Percentiles rank a stretch among this genome's conserved stretches.
These are phyloP conservation scores for Pseudomonodictys pantanalensis DNA, from an alignment of 495 filamentous ascomycete species.

Conservation along the genomic window DNA sequence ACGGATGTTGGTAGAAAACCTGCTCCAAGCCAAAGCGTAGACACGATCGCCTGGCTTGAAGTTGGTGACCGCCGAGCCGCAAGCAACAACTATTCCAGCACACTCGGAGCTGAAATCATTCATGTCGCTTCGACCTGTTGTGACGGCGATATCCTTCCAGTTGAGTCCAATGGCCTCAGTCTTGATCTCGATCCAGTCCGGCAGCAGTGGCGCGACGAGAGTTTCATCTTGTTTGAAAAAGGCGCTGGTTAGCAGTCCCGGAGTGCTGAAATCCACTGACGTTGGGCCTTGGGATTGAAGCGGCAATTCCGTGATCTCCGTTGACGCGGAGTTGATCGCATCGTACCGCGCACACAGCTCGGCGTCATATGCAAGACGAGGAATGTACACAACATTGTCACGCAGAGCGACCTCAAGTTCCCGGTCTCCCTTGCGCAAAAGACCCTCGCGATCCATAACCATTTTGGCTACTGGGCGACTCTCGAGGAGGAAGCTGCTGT, in stretches of 20 bases:
- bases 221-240: conserved; percentile 15
- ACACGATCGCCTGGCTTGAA: conserved; percentile 43
- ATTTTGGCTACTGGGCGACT: background rate
- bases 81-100: conserved; percentile 7
- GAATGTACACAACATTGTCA: background rate
- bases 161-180: conserved; percentile 21
- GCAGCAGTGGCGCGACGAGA: conserved; percentile 1
- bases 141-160: conserved; percentile 20
- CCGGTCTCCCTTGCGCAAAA: background rate
- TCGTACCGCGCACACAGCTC: background rate
- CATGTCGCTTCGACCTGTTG: conserved; percentile 9
- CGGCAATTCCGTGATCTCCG: background rate
- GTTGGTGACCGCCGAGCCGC: conserved; percentile 13
- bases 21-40: conserved; percentile 28
- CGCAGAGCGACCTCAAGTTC: background rate
- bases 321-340: background rate
- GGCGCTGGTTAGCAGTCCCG: conserved; percentile 19
- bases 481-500: background rate
- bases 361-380: background rate
- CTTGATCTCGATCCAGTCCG: conserved; percentile 23
- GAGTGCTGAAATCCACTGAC: conserved; percentile 7
- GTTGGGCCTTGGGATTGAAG: background rate
- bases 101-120: conserved; percentile 4
- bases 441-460: background rate
- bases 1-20: conserved; percentile 14